Evolutionary conservation across 257 asterid species (phyloP), one percentile per base, ranked within the genome.

Genomic region (Rauvolfia tetraphylla): DNA sequence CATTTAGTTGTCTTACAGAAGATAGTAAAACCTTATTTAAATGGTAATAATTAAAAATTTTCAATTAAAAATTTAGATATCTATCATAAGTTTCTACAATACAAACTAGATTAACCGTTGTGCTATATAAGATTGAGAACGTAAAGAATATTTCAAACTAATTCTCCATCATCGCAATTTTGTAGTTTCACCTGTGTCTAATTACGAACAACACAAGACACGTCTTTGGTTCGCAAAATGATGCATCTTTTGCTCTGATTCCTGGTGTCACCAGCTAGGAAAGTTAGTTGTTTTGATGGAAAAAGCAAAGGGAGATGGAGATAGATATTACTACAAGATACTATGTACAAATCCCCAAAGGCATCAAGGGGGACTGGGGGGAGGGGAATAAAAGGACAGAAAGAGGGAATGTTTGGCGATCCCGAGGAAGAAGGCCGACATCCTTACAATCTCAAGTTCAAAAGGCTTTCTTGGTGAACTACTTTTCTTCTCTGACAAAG

Each of bases 401-500:
- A 84, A 73, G 70, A 74, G 74, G 41, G 75, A 70, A 22, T 67
- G 72, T 75, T 83, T 79, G 83, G 84, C 83, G 87, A 89, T 89
- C 93, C 97, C 97, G 72, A 89, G 85, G 62, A 77, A 59, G 49
- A 75, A 77, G 71, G 58, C 71, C 56, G 79, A 74, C 74, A 22
- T 72, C 79, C 71, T 27, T 63, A 27, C 44, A 63, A 72, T 65
- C 41, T 54, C 56, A 74, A 66, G 63, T 34, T 80, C 80, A 73
- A 88, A 84, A 88, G 57, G 58, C 71, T 29, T 59, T 58, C 90
- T 84, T 87, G n/a, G n/a, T n/a, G n/a, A n/a, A n/a, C 83, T 76
- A 53, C 78, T 75, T 77, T 78, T 58, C 27, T 31, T 46, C 83
- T 79, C 84, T 87, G 88, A 86, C 89, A 89, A 86, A 89, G 82